phyloP scores from a whole-genome alignment of 2,329 filamentous ascomycete species.

The Bipolaris victoriae region DNA sequence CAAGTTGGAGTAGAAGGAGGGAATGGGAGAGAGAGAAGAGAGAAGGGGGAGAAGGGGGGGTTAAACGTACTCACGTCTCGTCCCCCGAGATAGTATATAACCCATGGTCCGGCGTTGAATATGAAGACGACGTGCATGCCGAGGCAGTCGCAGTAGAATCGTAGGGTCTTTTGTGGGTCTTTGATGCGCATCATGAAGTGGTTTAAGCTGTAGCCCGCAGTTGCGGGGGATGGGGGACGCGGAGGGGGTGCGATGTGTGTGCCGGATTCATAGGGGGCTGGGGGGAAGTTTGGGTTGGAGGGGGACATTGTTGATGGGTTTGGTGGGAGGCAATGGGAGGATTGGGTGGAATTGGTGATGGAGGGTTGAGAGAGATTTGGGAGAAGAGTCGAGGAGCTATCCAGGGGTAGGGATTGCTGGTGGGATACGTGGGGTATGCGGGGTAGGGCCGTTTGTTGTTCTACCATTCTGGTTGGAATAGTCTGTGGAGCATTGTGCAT shows the following conservation, averaged over 20 bases:
- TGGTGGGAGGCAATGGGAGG: not conserved
- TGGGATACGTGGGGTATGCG: conserved; percentile 19
- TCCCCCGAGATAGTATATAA: conserved; percentile 45
- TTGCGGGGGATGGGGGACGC: conserved; percentile 33
- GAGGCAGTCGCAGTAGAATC: conserved; percentile 45
- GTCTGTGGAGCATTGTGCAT: too few relatives aligned
- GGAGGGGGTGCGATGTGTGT: conserved; percentile 36
- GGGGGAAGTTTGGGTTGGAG: conserved; percentile 28
- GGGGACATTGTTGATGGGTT: conserved; percentile 8
- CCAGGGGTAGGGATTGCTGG: not conserved
- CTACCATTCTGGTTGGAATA: too few relatives aligned
- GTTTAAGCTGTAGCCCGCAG: conserved; percentile 37
- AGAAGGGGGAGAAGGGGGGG: too few relatives aligned
- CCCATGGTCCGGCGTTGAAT: conserved; percentile 44
- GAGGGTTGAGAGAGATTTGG: too few relatives aligned
- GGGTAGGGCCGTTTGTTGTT: conserved; percentile 2
- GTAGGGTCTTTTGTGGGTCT: conserved; percentile 32
- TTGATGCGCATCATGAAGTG: conserved; percentile 46
- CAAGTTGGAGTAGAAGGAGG: too few relatives aligned
- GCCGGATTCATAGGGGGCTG: conserved; percentile 27
- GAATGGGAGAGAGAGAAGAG: too few relatives aligned
- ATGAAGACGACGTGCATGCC: conserved; percentile 45
- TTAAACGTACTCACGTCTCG: conserved; percentile 26
- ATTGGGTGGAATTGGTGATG: not conserved
- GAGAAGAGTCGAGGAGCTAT: too few relatives aligned